Base-by-base conservation (phyloP, 768 basidiomycete species). In the Cystofilobasidium macerans region DNA sequence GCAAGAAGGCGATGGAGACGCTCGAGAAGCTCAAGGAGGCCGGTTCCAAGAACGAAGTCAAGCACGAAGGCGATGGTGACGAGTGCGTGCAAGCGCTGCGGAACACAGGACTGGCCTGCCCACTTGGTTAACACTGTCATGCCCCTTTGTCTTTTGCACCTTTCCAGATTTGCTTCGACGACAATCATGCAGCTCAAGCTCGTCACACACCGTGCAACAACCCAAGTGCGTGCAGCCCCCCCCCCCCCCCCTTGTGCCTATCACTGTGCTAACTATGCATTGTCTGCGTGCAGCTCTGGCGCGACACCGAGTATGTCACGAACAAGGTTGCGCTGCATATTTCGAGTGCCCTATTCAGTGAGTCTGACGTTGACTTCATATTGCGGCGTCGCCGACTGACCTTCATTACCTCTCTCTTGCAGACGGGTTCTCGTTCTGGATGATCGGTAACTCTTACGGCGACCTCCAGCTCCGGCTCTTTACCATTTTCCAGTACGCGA, bases 11-110 rank as follows among this genome's bases (percentile, higher is more conserved):
- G 62, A 79, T 83, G 64, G 66, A 73, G 0, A 78, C 83, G 58
- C 83, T 86, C 18, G 78, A 79, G 9, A 54, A 69, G 1, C 76
- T 84, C 69, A 79, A 82, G 57, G 78, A 78, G 26, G 82, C 80
- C 0, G 43, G 79, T 80, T 0, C 60, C 3, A 69, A 67, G 43
- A 56, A 40, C n/a, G 57, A 53, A 3, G 32, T 57, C 9, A 32
- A 40, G 7, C 42, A 62, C 12, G 75, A 77, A 9, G 69, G 78
- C 13, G 77, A 78, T 38, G 78, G 79, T 33, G 75, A 73, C 36
- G 72, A 78, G 32, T 35, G 33, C 32, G 45, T n/a, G n/a, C n/a
- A n/a, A n/a, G n/a, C n/a, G n/a, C n/a, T n/a, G n/a, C n/a, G n/a
- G n/a, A n/a, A n/a, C n/a, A n/a, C n/a, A n/a, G n/a, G n/a, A n/a